Evolutionary conservation across 2,329 filamentous ascomycete genomes (phyloP).

Genomic region (Aurifilum marmelostoma): DNA sequence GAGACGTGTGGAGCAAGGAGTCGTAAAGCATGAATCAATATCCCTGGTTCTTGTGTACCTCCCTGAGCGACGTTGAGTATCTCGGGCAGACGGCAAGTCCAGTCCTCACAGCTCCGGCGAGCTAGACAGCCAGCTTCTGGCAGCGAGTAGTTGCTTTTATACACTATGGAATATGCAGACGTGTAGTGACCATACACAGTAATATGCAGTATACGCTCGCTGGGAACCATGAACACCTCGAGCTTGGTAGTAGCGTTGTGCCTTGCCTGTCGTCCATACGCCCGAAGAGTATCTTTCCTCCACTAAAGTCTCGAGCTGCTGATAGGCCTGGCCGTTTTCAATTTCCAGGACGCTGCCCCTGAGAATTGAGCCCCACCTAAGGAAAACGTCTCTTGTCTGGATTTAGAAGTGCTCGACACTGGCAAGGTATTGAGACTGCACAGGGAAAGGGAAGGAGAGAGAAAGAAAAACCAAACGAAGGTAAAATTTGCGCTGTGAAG

Average conservation of each 20-base stretch:
- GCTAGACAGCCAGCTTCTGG: no score
- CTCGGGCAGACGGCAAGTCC: no score
- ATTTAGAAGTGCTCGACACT: conserved; percentile 12
- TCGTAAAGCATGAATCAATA: neutral
- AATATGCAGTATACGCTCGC: neutral
- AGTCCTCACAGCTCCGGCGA: no score
- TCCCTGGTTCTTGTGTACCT: neutral
- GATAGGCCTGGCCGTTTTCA: neutral
- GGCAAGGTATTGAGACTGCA: neutral
- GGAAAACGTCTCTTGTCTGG: neutral
- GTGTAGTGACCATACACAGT: no score
- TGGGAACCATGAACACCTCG: neutral
- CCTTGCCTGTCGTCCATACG: neutral
- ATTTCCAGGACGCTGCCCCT: neutral
- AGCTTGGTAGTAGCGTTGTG: neutral
- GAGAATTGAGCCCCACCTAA: conserved; percentile 6
- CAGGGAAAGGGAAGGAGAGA: no score
- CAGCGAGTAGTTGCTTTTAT: neutral
- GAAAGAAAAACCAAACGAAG: no score
- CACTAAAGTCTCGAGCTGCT: neutral
- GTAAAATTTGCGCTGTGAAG: neutral
- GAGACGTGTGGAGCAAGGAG: neutral
- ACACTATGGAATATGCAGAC: no score
- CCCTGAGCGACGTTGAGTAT: neutral
- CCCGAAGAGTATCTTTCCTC: neutral